Conservation (phyloP, 2,329 filamentous ascomycete species). For the Emergomyces orientalis region DNA sequence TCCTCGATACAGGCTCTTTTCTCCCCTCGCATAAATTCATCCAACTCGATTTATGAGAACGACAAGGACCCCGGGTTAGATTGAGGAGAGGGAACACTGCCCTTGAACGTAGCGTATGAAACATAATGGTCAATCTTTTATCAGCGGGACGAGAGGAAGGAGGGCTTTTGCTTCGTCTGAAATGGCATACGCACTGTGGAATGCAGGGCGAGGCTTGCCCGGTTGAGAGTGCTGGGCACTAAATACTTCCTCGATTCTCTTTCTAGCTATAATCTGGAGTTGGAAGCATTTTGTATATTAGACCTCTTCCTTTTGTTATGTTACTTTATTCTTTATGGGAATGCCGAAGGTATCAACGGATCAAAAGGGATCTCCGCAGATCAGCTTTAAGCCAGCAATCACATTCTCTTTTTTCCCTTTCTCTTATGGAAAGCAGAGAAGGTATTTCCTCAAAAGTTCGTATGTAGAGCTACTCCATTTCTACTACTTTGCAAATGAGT, state of each 20-base stretch:
- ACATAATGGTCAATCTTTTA: background rate
- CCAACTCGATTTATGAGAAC: background rate
- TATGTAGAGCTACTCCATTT: background rate
- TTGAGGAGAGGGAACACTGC: background rate
- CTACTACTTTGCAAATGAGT: background rate
- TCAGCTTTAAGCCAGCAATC: background rate
- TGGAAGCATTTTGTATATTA: slow-evolving; percentile 8
- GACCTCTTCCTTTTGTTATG: background rate
- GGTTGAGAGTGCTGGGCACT: background rate
- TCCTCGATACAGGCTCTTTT: slow-evolving; percentile 30
- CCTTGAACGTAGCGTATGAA: background rate
- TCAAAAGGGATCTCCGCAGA: background rate
- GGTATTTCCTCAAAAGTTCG: background rate
- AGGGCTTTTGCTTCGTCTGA: background rate
- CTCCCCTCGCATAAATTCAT: slow-evolving; percentile 32
- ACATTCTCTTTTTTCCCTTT: background rate
- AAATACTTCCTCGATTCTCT: background rate
- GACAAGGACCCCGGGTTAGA: background rate
- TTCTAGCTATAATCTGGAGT: slow-evolving; percentile 4
- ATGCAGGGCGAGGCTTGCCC: background rate
- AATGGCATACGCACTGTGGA: background rate
- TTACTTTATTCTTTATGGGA: background rate
- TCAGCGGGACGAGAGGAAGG: background rate
- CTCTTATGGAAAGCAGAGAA: background rate
- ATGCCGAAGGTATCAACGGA: background rate